Percentiles rank a stretch among this genome's conserved stretches.
Conservation (phyloP, 176 grass and related monocot species). For the Raddia distichophylla region DNA sequence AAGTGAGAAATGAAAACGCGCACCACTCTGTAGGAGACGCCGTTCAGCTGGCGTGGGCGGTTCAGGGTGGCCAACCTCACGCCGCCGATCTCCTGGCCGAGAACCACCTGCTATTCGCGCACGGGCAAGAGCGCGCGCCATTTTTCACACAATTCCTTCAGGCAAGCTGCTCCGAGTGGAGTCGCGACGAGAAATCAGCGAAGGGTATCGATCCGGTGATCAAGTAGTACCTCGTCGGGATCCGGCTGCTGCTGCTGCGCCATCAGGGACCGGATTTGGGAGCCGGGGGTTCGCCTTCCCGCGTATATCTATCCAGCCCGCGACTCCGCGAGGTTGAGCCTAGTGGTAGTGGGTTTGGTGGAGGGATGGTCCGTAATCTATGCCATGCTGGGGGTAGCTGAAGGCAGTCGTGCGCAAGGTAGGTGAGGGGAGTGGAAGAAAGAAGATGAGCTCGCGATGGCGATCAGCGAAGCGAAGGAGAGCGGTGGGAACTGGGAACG, state of each 20-base stretch:
- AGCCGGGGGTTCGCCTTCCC: background rate
- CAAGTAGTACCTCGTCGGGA: conserved; percentile 51
- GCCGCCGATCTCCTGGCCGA: conserved; percentile 63
- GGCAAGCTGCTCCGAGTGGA: background rate
- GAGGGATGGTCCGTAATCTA: background rate
- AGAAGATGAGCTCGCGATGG: background rate
- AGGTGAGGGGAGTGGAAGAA: conserved; percentile 5
- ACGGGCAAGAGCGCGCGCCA: background rate
- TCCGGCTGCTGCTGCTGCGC: conserved; percentile 46
- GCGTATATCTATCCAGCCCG: background rate
- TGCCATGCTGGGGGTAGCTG: too few species aligned
- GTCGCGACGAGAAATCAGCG: background rate
- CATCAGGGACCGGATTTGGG: conserved; percentile 32
- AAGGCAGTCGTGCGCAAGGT: background rate
- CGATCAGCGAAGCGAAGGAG: background rate
- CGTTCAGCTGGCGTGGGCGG: conserved; percentile 92
- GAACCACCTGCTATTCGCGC: conserved; percentile 54
- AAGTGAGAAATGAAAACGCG: background rate
- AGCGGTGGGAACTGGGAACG: background rate
- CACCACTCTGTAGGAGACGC: conserved; percentile 80
- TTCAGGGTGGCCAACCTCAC: conserved; percentile 80
- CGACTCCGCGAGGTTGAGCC: too few species aligned
- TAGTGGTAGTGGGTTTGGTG: background rate
- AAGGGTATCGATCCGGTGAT: background rate
- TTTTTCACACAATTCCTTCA: background rate